phyloP scores from a whole-genome alignment of 192 early-diverging fungal genomes.

The Linnemannia zychae region DNA sequence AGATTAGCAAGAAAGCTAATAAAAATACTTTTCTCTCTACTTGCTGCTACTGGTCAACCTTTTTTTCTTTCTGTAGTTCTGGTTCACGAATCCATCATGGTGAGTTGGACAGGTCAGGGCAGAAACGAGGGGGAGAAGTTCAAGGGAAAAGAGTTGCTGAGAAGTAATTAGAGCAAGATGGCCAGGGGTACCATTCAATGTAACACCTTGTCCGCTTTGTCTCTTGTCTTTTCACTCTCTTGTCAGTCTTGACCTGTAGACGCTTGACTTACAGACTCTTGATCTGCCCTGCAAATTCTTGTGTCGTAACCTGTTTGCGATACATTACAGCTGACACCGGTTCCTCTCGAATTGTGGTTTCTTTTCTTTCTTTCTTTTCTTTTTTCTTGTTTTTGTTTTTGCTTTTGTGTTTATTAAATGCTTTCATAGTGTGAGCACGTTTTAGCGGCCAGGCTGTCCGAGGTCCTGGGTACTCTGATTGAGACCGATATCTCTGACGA shows the following conservation, averaged over 20 bases:
- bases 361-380: neutral
- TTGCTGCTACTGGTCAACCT: neutral
- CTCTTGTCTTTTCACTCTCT: no score
- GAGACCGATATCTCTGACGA: slow-evolving; percentile 19
- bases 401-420: neutral
- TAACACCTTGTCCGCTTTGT: neutral
- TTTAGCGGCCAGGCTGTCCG: slow-evolving; percentile 32
- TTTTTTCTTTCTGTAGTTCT: slow-evolving; percentile 15
- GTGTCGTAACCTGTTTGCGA: no score
- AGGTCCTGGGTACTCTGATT: slow-evolving; percentile 18
- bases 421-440: slow-evolving; percentile 37
- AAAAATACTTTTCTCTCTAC: neutral
- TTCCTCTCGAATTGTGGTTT: neutral
- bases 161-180: neutral
- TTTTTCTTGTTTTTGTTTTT: neutral
- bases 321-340: no score
- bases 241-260: no score
- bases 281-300: no score
- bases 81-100: slow-evolving; percentile 32
- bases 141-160: neutral
- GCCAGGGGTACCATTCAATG: slow-evolving; percentile 1
- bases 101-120: neutral
- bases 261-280: no score
- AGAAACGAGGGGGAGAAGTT: neutral
- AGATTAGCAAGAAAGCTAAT: neutral